Percentiles rank a stretch among this genome's conserved stretches.
Conservation (phyloP, 148 eudicot genomes). For the Mesembryanthemum crystallinum region DNA sequence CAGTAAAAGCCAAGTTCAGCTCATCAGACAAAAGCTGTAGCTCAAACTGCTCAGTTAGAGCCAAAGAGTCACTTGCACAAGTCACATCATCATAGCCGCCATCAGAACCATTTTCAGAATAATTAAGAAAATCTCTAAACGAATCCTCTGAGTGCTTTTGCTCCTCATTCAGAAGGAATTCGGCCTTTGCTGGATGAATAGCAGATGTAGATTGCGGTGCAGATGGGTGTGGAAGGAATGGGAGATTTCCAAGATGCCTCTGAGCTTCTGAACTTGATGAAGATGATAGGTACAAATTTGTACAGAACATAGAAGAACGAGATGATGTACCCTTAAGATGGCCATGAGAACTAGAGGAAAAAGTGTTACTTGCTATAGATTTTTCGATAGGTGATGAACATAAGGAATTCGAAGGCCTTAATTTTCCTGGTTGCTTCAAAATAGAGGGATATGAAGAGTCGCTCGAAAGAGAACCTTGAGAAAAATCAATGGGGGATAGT, state of each 20-base stretch:
- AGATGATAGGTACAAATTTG: conserved; percentile 40
- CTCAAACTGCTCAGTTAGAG: conserved; percentile 38
- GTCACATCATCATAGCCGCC: conserved; percentile 32
- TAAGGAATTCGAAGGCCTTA: conserved; percentile 1
- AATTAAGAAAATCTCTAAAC: conserved; percentile 30
- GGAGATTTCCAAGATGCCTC: conserved; percentile 34
- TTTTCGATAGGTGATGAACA: conserved; percentile 6
- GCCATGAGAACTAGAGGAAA: conserved; percentile 20
- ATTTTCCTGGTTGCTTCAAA: conserved; percentile 20
- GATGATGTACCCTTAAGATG: conserved; percentile 30
- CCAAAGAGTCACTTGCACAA: conserved; percentile 34
- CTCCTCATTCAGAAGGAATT: conserved; percentile 24
- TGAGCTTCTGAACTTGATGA: conserved; percentile 38
- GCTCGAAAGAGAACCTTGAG: conserved; percentile 22
- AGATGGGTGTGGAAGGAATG: conserved; percentile 40
- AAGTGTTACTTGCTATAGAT: conserved; percentile 19
- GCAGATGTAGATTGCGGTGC: conserved; percentile 15
- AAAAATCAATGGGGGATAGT: conserved; percentile 10
- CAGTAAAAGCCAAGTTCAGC: conserved; percentile 39
- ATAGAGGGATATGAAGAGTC: conserved; percentile 28
- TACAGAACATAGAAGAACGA: conserved; percentile 41
- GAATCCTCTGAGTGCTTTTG: conserved; percentile 26
- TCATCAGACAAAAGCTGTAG: conserved; percentile 44
- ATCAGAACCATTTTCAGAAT: conserved; percentile 30
- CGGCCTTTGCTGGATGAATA: conserved; percentile 25